phyloP scores from a whole-genome alignment of 768 basidiomycete genomes.

The Hericium rajendrae region DNA sequence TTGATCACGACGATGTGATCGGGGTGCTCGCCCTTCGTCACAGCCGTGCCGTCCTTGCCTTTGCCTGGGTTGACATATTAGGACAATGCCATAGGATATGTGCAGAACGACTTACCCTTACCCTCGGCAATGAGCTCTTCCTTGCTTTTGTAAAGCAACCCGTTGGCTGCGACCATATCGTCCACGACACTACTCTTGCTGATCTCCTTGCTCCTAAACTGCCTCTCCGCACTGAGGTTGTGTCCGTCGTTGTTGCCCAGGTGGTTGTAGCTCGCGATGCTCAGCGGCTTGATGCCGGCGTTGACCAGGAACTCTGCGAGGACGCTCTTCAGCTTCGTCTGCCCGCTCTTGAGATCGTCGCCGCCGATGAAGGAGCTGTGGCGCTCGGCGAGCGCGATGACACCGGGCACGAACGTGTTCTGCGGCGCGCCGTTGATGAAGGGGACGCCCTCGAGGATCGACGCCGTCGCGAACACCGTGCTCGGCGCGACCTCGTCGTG shows the following conservation, averaged over 20 bases:
- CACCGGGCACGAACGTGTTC: conserved; percentile 97
- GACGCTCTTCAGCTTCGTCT: conserved; percentile 95
- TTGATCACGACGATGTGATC: conserved; percentile 97
- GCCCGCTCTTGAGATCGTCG: conserved; percentile 96
- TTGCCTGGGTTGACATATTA: conserved; percentile 26
- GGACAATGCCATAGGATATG: background rate
- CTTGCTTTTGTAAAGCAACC: conserved; percentile 81
- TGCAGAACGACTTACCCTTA: conserved; percentile 5
- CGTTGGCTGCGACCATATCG: conserved; percentile 94
- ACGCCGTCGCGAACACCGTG: conserved; percentile 89
- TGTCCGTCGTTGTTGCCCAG: conserved; percentile 97
- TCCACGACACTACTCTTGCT: conserved; percentile 95
- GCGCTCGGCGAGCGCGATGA: conserved; percentile 85
- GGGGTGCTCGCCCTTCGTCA: conserved; percentile 91
- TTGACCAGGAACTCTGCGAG: conserved; percentile 98
- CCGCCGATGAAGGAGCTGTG: conserved; percentile 90
- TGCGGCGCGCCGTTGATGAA: conserved; percentile 98
- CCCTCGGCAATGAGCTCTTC: conserved; percentile 21
- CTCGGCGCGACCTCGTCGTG: conserved; percentile 96
- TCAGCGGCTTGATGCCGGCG: conserved; percentile 95
- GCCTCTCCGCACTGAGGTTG: conserved; percentile 81
- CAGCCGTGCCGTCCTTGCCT: conserved; percentile 30
- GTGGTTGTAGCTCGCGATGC: conserved; percentile 97
- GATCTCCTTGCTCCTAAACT: conserved; percentile 99
- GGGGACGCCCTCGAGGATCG: conserved; percentile 90